Conservation (phyloP, 2,329 filamentous ascomycete species). For the Diplodia mutila region DNA sequence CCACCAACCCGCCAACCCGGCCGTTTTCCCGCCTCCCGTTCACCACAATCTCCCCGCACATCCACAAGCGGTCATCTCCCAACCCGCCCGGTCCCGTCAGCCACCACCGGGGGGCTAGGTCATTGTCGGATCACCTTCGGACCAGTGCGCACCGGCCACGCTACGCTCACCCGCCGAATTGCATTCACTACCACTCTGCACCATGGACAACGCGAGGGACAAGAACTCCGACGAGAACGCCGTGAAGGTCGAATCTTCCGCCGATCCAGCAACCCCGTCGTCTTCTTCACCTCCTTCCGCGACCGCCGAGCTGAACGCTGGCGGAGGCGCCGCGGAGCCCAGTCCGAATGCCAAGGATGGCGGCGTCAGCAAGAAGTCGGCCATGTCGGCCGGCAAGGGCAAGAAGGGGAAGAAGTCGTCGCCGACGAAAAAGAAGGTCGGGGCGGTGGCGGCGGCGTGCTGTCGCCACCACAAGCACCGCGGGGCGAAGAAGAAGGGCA, state of each 20-base stretch:
- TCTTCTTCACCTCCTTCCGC: not conserved
- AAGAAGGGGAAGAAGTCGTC: conserved; percentile 23
- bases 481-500: conserved; percentile 18
- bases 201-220: conserved; percentile 26
- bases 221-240: conserved; percentile 11
- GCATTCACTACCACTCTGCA: not conserved
- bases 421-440: conserved; percentile 25
- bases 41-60: not conserved
- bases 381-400: conserved; percentile 24
- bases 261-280: not conserved
- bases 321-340: not conserved
- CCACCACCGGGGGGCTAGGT: not conserved
- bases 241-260: conserved; percentile 5
- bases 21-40: not conserved
- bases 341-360: not conserved
- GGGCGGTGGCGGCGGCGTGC: not conserved
- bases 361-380: not conserved
- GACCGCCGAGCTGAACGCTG: not conserved
- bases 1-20: too few relatives aligned
- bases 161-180: not conserved
- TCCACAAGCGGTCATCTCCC: conserved; percentile 10
- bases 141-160: not conserved
- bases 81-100: conserved; percentile 2
- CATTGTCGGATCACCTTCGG: not conserved
- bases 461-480: conserved; percentile 4